Evolutionary conservation across 179 eudicot species (phyloP), one percentile per base, ranked within the genome.

Genomic region (Gypsophila paniculata): DNA sequence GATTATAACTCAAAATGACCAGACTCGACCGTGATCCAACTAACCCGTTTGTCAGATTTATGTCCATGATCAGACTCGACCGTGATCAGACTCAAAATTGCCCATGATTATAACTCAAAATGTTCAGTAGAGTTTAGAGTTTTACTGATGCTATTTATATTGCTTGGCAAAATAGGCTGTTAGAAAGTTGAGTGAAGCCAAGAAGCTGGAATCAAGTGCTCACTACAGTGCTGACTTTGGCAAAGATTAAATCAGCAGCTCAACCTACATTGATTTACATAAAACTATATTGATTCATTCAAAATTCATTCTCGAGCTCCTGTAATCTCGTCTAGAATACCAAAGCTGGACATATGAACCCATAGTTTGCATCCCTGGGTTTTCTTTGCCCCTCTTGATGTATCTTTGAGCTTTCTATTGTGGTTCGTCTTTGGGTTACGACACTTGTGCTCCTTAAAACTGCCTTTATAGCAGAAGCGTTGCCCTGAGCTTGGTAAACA

Each of bases 191-290:
- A 76, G 79, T 11, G 87, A 84, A 72, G 87, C 87, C 12, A 84
- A 84, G 81, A 84, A 84, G 53, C 75, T 84, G 14, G 87, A 84
- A 68, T 81, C 87, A 14, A 84, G 79, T 70, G 75, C 85, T 21
- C 79, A 75, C 59, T 84, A 84, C 69, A 81, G 68, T 32, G 72
- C 86, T 17, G 86, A 83, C 65, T 83, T 83, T 57, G 86, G 86
- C 44, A 83, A 83, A 55, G 86, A 83, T 11, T 83, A 71, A 53
- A 57, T 21, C 17, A 64, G 38, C 12, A 42, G 6, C 5, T 9
- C 17, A 46, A 6, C 51, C 14, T 2, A 22, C 25, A n/a, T 12
- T 29, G 34, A 29, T 29, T 29, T 4, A 29, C 4, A 29, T 29
- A 29, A 29, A n/a, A n/a, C n/a, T n/a, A n/a, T n/a, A n/a, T 15